Conservation (phyloP, 1,284 basidiomycete genomes). For the Pascua guehoae region DNA sequence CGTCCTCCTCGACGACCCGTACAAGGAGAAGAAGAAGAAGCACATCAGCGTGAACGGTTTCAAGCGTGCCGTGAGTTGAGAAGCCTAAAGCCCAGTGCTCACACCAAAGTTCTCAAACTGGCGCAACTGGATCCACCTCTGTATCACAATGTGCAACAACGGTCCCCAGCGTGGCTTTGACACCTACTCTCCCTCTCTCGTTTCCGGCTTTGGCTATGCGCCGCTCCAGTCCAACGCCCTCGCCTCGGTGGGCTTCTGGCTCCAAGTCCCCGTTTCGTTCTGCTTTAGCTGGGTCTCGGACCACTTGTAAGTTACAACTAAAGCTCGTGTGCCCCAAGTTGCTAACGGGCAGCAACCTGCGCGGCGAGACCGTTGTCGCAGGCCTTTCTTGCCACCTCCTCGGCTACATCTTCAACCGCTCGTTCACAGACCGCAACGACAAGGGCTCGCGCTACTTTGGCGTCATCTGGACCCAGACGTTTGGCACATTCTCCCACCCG, state of each 20-base stretch:
- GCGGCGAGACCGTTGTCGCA: conserved; percentile 26
- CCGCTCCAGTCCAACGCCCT: conserved; percentile 29
- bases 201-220: conserved; percentile 33
- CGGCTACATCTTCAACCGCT: conserved; percentile 30
- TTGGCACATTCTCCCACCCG: conserved; percentile 33
- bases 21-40: conserved; percentile 35
- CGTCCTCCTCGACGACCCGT: conserved; percentile 34
- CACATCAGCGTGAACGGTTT: conserved; percentile 22
- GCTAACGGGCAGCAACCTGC: conserved; percentile 19
- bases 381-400: conserved; percentile 26
- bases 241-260: conserved; percentile 32
- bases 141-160: conserved; percentile 36
- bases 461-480: conserved; percentile 29
- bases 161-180: conserved; percentile 31
- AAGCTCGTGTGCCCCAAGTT: conserved; percentile 1
- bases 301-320: conserved; percentile 12
- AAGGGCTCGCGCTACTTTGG: conserved; percentile 27
- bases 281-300: conserved; percentile 29
- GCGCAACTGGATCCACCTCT: conserved; percentile 32
- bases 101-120: conserved; percentile 9
- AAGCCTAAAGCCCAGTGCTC: too few species aligned
- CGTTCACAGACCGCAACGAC: conserved; percentile 17
- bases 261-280: conserved; percentile 32
- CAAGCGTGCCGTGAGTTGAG: conserved; percentile 12
- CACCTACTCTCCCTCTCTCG: conserved; percentile 35